A percentile compares a stretch with the other conserved stretches of the same genome.
Evolutionary conservation across 148 eudicot genomes (phyloP).

Genomic region (Fallopia convolvulus): DNA sequence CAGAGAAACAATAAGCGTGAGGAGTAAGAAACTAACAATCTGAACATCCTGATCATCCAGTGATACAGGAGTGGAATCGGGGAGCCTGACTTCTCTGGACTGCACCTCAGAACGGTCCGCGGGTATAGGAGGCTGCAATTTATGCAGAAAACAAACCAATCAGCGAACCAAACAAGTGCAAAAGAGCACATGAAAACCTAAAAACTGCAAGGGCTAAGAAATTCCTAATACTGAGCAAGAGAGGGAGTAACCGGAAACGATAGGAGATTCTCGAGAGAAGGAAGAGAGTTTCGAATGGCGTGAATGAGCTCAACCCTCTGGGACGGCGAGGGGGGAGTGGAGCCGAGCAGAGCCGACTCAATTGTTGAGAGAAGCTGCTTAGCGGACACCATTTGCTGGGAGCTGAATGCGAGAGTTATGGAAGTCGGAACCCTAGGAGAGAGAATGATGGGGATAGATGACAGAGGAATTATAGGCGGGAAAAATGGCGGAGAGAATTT

Average conservation of each 20-base stretch:
- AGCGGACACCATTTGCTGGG: slow-evolving; percentile 57
- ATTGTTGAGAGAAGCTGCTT: slow-evolving; percentile 63
- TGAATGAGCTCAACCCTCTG: slow-evolving; percentile 72
- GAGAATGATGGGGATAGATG: background rate
- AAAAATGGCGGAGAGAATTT: background rate
- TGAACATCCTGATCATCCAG: slow-evolving; percentile 95
- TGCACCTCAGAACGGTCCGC: slow-evolving; percentile 83
- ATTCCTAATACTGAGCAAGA: background rate
- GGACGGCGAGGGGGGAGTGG: slow-evolving; percentile 68
- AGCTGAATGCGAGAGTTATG: background rate
- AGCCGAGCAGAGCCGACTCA: slow-evolving; percentile 53
- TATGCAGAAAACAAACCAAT: background rate
- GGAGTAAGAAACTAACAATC: slow-evolving; percentile 48
- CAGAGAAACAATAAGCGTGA: background rate
- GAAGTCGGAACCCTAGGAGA: background rate
- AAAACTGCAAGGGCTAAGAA: background rate
- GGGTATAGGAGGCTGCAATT: slow-evolving; percentile 68
- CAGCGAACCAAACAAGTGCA: slow-evolving; percentile 7
- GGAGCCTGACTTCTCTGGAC: slow-evolving; percentile 77
- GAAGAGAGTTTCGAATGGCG: slow-evolving; percentile 63
- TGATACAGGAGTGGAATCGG: slow-evolving; percentile 59
- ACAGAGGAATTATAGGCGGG: background rate
- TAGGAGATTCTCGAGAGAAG: slow-evolving; percentile 67
- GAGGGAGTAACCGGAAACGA: slow-evolving; percentile 47
- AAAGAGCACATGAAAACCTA: background rate